Conservation (phyloP, 2,329 filamentous ascomycete species). For the Ciborinia camelliae region DNA sequence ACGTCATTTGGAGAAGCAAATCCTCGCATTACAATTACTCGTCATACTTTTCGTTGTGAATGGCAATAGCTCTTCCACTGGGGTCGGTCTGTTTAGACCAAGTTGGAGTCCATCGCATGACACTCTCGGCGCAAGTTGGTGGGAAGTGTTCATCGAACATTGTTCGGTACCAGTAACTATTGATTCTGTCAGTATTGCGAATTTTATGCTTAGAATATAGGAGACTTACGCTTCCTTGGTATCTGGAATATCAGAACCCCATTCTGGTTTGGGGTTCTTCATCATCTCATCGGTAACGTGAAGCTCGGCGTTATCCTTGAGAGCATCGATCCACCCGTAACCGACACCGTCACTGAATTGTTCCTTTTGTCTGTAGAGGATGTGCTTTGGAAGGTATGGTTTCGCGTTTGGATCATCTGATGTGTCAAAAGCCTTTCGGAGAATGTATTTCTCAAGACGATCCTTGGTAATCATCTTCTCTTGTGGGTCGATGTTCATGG, state of each 20-base stretch:
- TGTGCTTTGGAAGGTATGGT: slow-evolving; percentile 92
- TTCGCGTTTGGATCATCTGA: slow-evolving; percentile 74
- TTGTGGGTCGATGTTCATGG: slow-evolving; percentile 89
- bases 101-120: slow-evolving; percentile 94
- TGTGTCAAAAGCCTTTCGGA: slow-evolving; percentile 96
- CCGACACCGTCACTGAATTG: slow-evolving; percentile 98
- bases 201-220: background rate
- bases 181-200: background rate
- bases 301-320: slow-evolving; percentile 90
- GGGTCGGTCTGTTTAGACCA: slow-evolving; percentile 97
- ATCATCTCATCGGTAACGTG: slow-evolving; percentile 96
- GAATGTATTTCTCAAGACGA: slow-evolving; percentile 90
- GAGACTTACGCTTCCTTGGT: slow-evolving; percentile 84
- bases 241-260: slow-evolving; percentile 89
- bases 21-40: slow-evolving; percentile 28
- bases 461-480: slow-evolving; percentile 86
- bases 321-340: slow-evolving; percentile 96
- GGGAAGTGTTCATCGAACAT: slow-evolving; percentile 99
- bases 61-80: slow-evolving; percentile 78
- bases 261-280: slow-evolving; percentile 96
- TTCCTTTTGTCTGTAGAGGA: slow-evolving; percentile 98
- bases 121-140: slow-evolving; percentile 81
- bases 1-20: slow-evolving; percentile 1
- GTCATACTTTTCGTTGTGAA: slow-evolving; percentile 72
- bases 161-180: slow-evolving; percentile 88